Evolutionary conservation across 805 yeast species (phyloP).

Genomic region (Wickerhamomyces ciferrii): DNA sequence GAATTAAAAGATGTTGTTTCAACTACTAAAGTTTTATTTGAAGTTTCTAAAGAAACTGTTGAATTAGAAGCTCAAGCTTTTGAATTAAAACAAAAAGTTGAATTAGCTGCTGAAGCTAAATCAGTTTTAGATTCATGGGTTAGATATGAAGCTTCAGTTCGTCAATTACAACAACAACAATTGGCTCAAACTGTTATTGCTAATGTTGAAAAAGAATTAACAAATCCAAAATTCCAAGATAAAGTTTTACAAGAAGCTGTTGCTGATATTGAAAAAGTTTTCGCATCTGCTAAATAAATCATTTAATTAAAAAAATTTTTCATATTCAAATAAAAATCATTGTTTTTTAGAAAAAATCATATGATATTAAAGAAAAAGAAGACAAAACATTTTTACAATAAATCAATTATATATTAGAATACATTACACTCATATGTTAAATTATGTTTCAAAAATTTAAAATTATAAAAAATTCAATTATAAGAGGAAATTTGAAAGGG

Average conservation of each 20-base stretch:
- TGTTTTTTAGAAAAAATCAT: too few relatives aligned
- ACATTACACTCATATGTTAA: background rate
- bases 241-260: constrained; percentile 86
- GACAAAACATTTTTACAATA: background rate
- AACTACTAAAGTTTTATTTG: constrained; percentile 88
- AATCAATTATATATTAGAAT: background rate
- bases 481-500: background rate
- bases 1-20: constrained; percentile 88
- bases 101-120: constrained; percentile 86
- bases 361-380: background rate
- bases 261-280: constrained; percentile 85
- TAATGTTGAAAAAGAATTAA: constrained; percentile 80
- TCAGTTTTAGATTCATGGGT: constrained; percentile 98
- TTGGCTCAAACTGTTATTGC: constrained; percentile 81
- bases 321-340: background rate
- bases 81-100: constrained; percentile 88
- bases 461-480: background rate
- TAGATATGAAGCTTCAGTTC: constrained; percentile 93
- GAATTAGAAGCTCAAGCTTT: constrained; percentile 91
- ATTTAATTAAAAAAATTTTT: background rate
- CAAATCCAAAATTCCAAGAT: constrained; percentile 90
- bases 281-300: constrained; percentile 34
- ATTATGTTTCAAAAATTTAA: background rate
- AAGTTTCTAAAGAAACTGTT: constrained; percentile 94
- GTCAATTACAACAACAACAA: constrained; percentile 94